A percentile compares a stretch with the other conserved stretches of the same genome.
phyloP scores from a whole-genome alignment of 2,329 filamentous ascomycete genomes.

The Teratosphaeria zuluensis region DNA sequence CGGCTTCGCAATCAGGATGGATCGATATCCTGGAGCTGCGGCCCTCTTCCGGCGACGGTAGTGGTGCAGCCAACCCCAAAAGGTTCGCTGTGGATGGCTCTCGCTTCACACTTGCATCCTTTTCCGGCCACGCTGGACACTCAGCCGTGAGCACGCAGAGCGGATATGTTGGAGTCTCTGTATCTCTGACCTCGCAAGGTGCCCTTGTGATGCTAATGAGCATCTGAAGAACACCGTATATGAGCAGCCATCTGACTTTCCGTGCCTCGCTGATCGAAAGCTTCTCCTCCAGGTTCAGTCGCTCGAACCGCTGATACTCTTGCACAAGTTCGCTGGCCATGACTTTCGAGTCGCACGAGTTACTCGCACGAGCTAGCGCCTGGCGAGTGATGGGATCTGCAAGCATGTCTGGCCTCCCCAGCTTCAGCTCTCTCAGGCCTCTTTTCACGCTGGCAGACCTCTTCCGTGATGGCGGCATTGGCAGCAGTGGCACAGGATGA shows the following conservation, averaged over 20 bases:
- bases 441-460: slow-evolving; percentile 22
- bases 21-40: slow-evolving; percentile 25
- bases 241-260: slow-evolving; percentile 68
- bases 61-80: not conserved
- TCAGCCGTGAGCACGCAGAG: slow-evolving; percentile 39
- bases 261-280: slow-evolving; percentile 56
- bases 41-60: slow-evolving; percentile 3
- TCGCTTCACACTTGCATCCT: not conserved
- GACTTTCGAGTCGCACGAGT: slow-evolving; percentile 28
- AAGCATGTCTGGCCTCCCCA: slow-evolving; percentile 30
- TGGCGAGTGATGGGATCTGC: slow-evolving; percentile 44
- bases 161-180: slow-evolving; percentile 49
- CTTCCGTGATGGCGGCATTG: slow-evolving; percentile 28
- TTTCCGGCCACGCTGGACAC: slow-evolving; percentile 30
- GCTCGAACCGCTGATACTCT: slow-evolving; percentile 63
- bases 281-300: slow-evolving; percentile 49
- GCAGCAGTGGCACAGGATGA: slow-evolving; percentile 59
- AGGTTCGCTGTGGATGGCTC: not conserved
- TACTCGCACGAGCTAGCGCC: slow-evolving; percentile 43
- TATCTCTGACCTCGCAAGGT: slow-evolving; percentile 52
- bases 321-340: slow-evolving; percentile 47
- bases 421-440: slow-evolving; percentile 25
- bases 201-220: slow-evolving; percentile 53
- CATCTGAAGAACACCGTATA: slow-evolving; percentile 66
- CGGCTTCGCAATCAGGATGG: slow-evolving; percentile 38